These are phyloP conservation scores for Poterioochromonas sp. DNA, from an alignment of 352 stramenopile species.

Conservation along the genomic window DNA sequence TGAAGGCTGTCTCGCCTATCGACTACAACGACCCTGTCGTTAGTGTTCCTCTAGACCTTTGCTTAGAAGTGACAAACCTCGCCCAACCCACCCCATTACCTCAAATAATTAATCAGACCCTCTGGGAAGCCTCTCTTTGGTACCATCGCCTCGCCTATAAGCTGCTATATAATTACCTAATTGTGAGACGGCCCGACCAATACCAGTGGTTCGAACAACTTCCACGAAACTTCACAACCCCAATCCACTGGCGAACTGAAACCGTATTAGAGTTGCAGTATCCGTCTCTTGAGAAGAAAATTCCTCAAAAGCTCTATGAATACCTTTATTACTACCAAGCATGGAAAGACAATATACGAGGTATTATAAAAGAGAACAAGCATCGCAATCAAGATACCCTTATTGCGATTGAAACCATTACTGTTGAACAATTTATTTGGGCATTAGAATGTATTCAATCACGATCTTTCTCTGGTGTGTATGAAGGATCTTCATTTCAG, in stretches of 20 bases:
- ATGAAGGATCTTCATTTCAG: constrained; percentile 20
- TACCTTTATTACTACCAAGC: constrained; percentile 28
- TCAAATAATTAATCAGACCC: not conserved
- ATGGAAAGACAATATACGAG: constrained; percentile 28
- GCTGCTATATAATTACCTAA: constrained; percentile 34
- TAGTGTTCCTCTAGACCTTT: not conserved
- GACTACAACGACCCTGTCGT: not conserved
- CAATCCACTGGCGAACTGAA: constrained; percentile 18
- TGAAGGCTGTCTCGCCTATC: not conserved
- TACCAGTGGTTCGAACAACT: constrained; percentile 27
- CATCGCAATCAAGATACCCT: not conserved
- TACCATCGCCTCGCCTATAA: constrained; percentile 35
- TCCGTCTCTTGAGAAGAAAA: constrained; percentile 12
- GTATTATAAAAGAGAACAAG: too few species aligned
- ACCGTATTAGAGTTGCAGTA: constrained; percentile 28
- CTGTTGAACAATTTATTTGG: constrained; percentile 37
- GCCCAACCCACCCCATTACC: constrained; percentile 27
- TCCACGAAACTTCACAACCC: constrained; percentile 12
- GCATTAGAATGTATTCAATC: constrained; percentile 41
- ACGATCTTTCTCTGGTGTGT: constrained; percentile 37
- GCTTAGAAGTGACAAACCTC: constrained; percentile 27
- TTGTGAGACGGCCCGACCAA: constrained; percentile 3
- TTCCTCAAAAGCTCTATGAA: constrained; percentile 11
- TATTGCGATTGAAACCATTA: not conserved
- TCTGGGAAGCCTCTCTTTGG: constrained; percentile 38